Percentiles rank a stretch among this genome's conserved stretches.
These are phyloP conservation scores for Nicotiana benthamiana DNA, from an alignment of 257 asterid species.

Conservation along the genomic window DNA sequence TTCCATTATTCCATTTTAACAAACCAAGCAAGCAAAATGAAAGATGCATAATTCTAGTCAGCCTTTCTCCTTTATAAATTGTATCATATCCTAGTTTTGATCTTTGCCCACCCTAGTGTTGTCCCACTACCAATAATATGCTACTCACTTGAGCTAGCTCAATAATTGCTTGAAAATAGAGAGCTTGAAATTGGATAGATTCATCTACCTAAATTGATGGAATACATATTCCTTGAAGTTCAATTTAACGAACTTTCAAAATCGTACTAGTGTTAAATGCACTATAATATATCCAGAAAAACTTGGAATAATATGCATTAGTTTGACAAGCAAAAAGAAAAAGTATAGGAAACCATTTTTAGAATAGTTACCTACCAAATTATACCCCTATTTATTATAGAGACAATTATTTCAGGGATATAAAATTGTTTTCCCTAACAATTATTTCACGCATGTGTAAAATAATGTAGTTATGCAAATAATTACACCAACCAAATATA, in stretches of 20 bases:
- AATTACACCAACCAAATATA: conserved; percentile 3
- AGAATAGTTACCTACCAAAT: neutral
- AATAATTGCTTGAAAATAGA: neutral
- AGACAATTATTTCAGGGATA: neutral
- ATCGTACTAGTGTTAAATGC: neutral
- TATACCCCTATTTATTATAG: neutral
- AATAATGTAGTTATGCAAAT: neutral
- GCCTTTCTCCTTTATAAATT: neutral
- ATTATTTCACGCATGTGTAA: neutral
- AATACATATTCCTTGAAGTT: neutral
- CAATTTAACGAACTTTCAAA: neutral
- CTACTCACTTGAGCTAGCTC: neutral
- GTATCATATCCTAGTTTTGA: neutral
- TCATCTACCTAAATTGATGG: neutral
- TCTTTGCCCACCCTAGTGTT: neutral
- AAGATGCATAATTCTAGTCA: neutral
- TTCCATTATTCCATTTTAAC: neutral
- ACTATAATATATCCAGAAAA: neutral
- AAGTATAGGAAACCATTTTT: neutral
- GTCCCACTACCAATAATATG: neutral
- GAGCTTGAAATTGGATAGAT: neutral
- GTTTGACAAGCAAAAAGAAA: neutral
- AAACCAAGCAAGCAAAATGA: neutral
- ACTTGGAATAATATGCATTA: too few relatives aligned
- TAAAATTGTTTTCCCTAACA: neutral